Evolutionary conservation across 2,329 filamentous ascomycete genomes (phyloP).

Genomic region (Fusarium nygamai): DNA sequence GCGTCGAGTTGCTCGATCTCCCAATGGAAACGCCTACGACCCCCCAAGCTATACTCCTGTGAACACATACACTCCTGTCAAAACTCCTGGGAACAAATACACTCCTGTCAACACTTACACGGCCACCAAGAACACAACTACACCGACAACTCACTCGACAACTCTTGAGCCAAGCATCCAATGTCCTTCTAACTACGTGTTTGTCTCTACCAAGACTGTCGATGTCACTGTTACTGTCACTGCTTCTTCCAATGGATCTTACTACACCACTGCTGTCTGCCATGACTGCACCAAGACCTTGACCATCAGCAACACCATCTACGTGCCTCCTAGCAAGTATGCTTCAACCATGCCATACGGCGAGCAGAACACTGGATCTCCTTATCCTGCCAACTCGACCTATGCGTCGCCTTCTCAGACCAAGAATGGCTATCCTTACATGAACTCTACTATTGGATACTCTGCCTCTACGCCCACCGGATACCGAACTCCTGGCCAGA

Average conservation of each 20-base stretch:
- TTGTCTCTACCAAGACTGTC: slow-evolving; percentile 46
- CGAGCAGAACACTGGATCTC: slow-evolving; percentile 7
- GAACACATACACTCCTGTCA: too few species aligned
- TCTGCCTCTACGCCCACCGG: slow-evolving; percentile 10
- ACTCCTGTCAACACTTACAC: not conserved
- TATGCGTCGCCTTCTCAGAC: slow-evolving; percentile 7
- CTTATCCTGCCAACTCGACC: slow-evolving; percentile 24
- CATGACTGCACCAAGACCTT: slow-evolving; percentile 18
- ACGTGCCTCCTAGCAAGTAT: slow-evolving; percentile 18
- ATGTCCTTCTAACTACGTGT: slow-evolving; percentile 39
- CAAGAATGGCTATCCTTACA: slow-evolving; percentile 23
- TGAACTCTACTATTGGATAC: slow-evolving; percentile 29
- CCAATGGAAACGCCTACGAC: not conserved
- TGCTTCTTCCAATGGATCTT: slow-evolving; percentile 38
- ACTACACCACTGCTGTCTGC: slow-evolving; percentile 27
- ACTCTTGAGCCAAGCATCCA: slow-evolving; percentile 16
- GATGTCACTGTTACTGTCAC: slow-evolving; percentile 50
- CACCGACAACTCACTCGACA: slow-evolving; percentile 11
- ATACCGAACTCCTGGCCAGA: slow-evolving; percentile 8
- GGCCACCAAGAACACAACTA: slow-evolving; percentile 26
- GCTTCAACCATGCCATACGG: slow-evolving; percentile 25
- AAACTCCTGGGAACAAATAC: too few species aligned
- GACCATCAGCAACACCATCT: slow-evolving; percentile 13
- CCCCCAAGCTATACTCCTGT: slow-evolving; percentile 16
- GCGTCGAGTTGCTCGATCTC: slow-evolving; percentile 5